Conservation (phyloP, 2,329 filamentous ascomycete species). For the Cladosporium sp. region DNA sequence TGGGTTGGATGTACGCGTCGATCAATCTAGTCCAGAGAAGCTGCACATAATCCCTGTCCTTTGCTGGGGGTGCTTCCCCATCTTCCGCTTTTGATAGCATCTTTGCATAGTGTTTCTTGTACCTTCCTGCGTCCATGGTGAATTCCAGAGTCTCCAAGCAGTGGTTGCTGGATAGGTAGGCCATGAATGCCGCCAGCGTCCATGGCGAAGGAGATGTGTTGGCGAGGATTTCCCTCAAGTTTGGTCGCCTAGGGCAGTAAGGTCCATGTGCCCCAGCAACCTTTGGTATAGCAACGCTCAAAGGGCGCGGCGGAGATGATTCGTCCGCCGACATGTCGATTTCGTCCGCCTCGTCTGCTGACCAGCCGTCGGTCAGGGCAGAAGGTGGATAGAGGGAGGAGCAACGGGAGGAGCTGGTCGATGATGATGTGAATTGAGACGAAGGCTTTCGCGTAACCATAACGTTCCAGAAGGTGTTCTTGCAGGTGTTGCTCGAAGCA, state of each 20-base stretch:
- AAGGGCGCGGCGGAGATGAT: slow-evolving; percentile 42
- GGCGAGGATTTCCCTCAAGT: slow-evolving; percentile 81
- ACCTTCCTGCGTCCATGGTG: slow-evolving; percentile 88
- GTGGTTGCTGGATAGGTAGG: slow-evolving; percentile 94
- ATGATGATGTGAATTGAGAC: slow-evolving; percentile 33
- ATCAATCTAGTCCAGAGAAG: slow-evolving; percentile 86
- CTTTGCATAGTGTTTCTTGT: slow-evolving; percentile 66
- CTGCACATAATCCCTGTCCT: slow-evolving; percentile 68
- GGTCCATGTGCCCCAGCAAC: slow-evolving; percentile 44
- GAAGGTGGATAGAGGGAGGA: slow-evolving; percentile 29
- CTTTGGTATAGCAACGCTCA: slow-evolving; percentile 53
- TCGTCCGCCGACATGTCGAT: slow-evolving; percentile 49
- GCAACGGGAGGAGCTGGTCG: slow-evolving; percentile 29
- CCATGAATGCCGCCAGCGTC: slow-evolving; percentile 91
- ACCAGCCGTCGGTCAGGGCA: slow-evolving; percentile 34
- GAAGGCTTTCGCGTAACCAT: slow-evolving; percentile 34
- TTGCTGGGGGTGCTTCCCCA: slow-evolving; percentile 51
- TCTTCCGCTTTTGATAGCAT: slow-evolving; percentile 53
- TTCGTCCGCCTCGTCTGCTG: slow-evolving; percentile 52
- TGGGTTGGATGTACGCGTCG: slow-evolving; percentile 85
- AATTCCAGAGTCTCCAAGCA: slow-evolving; percentile 96
- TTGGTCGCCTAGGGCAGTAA: slow-evolving; percentile 64
- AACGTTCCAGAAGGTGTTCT: slow-evolving; percentile 27
- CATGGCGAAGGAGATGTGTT: slow-evolving; percentile 85
- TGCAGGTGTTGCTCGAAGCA: slow-evolving; percentile 26